These are phyloP conservation scores for Apophysomyces trapeziformis DNA, from an alignment of 371 early-diverging fungal species.

Conservation along the genomic window DNA sequence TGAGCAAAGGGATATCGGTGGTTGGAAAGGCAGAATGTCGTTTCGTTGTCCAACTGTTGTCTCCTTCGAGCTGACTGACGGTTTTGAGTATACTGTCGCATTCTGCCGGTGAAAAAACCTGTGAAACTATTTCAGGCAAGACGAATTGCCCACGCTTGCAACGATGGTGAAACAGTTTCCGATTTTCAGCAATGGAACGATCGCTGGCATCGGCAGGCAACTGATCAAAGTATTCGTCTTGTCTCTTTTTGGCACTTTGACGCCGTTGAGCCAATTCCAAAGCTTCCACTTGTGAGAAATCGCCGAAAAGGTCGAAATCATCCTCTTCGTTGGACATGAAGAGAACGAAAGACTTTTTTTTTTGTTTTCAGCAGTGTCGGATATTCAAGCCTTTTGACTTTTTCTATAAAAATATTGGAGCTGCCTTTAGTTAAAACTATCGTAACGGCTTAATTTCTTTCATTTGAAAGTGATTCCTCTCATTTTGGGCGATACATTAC, in stretches of 20 bases:
- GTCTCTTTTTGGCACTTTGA: constrained; percentile 13
- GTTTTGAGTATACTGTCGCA: constrained; percentile 35
- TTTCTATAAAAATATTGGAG: too few relatives aligned
- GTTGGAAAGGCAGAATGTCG: constrained; percentile 65
- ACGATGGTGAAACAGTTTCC: constrained; percentile 19
- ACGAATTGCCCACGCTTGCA: constrained; percentile 17
- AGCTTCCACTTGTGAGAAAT: constrained; percentile 38
- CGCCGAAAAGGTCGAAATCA: constrained; percentile 50
- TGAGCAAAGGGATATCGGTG: constrained; percentile 52
- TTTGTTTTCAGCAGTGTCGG: too few relatives aligned
- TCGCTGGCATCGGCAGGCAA: constrained; percentile 28
- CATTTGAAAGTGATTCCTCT: too few relatives aligned
- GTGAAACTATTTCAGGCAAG: constrained; percentile 26
- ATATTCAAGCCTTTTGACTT: too few relatives aligned
- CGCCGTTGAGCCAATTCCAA: constrained; percentile 18
- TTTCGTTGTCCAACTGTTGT: constrained; percentile 43
- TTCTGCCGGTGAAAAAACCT: constrained; percentile 32
- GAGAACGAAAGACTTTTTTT: neutral
- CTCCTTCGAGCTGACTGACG: constrained; percentile 8
- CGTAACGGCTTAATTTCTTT: too few relatives aligned
- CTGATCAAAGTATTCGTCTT: neutral
- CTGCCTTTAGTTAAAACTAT: too few relatives aligned
- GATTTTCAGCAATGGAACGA: constrained; percentile 39
- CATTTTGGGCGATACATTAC: too few relatives aligned
- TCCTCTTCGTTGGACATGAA: constrained; percentile 5